Evolutionary conservation across 2,329 filamentous ascomycete species (phyloP).

Genomic region (Pleurostoma richardsiae): DNA sequence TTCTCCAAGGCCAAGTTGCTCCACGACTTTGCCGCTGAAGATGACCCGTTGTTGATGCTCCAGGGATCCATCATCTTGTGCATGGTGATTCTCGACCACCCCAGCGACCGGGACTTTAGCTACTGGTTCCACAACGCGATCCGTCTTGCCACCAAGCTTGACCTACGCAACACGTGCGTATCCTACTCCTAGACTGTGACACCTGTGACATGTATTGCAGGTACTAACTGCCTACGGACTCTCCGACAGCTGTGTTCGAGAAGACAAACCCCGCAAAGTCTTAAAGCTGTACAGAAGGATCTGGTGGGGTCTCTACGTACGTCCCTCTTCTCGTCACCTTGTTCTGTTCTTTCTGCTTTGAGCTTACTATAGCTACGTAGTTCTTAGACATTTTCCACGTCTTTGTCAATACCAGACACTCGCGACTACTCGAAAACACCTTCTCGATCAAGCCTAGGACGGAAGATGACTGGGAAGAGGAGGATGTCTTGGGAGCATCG

Average conservation of each 20-base stretch:
- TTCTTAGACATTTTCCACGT: slow-evolving; percentile 16
- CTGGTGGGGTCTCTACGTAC: slow-evolving; percentile 16
- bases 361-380: slow-evolving; percentile 12
- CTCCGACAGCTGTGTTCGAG: slow-evolving; percentile 13
- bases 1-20: slow-evolving; percentile 17
- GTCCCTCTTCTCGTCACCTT: slow-evolving; percentile 10
- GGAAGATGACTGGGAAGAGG: slow-evolving; percentile 16
- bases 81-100: slow-evolving; percentile 15
- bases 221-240: slow-evolving; percentile 10
- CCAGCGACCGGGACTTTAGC: slow-evolving; percentile 13
- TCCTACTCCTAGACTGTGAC: slow-evolving; percentile 3
- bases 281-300: slow-evolving; percentile 16
- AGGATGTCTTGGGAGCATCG: slow-evolving; percentile 11
- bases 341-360: slow-evolving; percentile 11
- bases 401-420: slow-evolving; percentile 14
- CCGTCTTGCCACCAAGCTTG: slow-evolving; percentile 15
- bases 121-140: slow-evolving; percentile 17
- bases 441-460: slow-evolving; percentile 14
- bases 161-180: slow-evolving; percentile 14
- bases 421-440: slow-evolving; percentile 13
- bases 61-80: slow-evolving; percentile 17
- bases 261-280: slow-evolving; percentile 14
- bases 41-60: slow-evolving; percentile 15
- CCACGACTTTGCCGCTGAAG: slow-evolving; percentile 14
- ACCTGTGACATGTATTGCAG: slow-evolving; percentile 5